Evolutionary conservation across 208 protist species (phyloP).

Genomic region (Trypanosoma cruzi): DNA sequence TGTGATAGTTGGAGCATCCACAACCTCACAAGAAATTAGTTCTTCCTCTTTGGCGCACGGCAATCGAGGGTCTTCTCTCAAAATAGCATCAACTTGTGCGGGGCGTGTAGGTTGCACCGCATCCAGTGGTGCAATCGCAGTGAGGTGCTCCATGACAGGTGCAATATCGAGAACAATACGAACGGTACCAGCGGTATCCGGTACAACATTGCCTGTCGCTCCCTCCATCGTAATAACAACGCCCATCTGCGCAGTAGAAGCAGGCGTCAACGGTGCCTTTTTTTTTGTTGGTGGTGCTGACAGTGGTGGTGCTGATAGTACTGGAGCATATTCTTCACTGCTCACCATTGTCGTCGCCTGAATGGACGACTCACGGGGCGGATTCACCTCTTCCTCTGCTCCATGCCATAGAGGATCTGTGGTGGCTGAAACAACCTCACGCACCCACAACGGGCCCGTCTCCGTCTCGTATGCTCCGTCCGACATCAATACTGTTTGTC

Average conservation of each 20-base stretch:
- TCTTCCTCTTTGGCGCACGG: conserved; percentile 23
- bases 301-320: neutral
- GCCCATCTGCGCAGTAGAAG: neutral
- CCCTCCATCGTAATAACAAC: conserved; percentile 18
- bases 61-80: conserved; percentile 14
- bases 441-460: conserved; percentile 20
- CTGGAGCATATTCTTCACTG: neutral
- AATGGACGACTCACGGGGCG: neutral
- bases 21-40: conserved; percentile 18
- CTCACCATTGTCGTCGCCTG: neutral
- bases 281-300: neutral
- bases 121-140: neutral
- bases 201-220: neutral
- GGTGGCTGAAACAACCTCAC: conserved; percentile 19
- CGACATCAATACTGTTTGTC: neutral
- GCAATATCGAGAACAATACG: conserved; percentile 41
- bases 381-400: neutral
- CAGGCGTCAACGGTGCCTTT: neutral
- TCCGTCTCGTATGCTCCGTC: neutral
- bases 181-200: conserved; percentile 11
- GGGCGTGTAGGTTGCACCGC: neutral
- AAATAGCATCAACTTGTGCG: conserved; percentile 3
- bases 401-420: conserved; percentile 24
- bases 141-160: conserved; percentile 26
- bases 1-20: conserved; percentile 7